phyloP scores from a whole-genome alignment of 1,284 basidiomycete genomes.

The Tylopilus sp. region DNA sequence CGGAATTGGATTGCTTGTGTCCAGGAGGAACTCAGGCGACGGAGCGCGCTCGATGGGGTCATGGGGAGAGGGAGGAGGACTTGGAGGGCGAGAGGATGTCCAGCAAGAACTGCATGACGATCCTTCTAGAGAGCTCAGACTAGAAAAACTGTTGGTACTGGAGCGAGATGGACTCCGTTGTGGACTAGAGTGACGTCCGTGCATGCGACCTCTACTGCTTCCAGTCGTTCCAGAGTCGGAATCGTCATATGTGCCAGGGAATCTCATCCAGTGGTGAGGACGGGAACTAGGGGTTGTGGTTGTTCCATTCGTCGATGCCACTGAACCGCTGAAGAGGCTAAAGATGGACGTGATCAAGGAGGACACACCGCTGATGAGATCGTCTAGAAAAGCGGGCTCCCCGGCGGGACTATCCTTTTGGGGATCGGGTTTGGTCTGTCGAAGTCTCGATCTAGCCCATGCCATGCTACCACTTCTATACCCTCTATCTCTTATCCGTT shows the following conservation, averaged over 20 bases:
- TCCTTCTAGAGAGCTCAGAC: conserved; percentile 44
- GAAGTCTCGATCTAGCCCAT: conserved; percentile 20
- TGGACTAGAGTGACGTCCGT: neutral
- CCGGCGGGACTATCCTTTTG: neutral
- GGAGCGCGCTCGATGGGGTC: conserved; percentile 22
- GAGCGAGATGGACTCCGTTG: conserved; percentile 20
- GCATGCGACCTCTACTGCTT: conserved; percentile 3
- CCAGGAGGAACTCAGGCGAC: conserved; percentile 25
- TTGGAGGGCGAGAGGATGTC: conserved; percentile 33
- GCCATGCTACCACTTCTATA: conserved; percentile 1
- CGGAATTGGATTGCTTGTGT: conserved; percentile 2
- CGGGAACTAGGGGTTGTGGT: neutral
- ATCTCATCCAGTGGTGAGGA: conserved; percentile 3
- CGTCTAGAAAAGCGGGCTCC: conserved; percentile 17
- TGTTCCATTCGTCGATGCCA: neutral
- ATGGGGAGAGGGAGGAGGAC: conserved; percentile 16
- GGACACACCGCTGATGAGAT: conserved; percentile 16
- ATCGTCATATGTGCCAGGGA: conserved; percentile 14
- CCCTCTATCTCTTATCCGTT: conserved; percentile 6
- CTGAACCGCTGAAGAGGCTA: conserved; percentile 4
- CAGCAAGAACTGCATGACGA: conserved; percentile 33
- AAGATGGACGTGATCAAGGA: conserved; percentile 20
- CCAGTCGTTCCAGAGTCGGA: conserved; percentile 9
- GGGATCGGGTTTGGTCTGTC: neutral
- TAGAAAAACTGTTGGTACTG: conserved; percentile 41